Base-by-base conservation (phyloP, 495 filamentous ascomycete species). In the Darksidea phi region DNA sequence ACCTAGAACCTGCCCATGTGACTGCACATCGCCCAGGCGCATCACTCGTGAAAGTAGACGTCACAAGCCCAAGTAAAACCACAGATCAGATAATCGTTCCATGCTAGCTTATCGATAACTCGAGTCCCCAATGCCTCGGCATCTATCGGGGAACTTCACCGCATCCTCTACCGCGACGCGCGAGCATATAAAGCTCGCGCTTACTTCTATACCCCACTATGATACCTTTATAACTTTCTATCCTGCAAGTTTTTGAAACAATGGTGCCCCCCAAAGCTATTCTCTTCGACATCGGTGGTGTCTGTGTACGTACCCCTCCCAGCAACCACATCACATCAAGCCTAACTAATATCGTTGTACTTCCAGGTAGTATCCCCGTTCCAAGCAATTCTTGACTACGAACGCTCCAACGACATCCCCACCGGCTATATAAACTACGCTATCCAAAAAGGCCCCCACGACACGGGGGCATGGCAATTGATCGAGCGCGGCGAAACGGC, bases 241-340 rank as follows among this genome's bases (percentile, higher is more conserved):
- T 17, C 36, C 23, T 47, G 10, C 32, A 23, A 5, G 32, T 26
- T 24, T 23, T 28, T 18, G n/a, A n/a, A n/a, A 49, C 18, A 20
- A 24, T 38, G 25, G 17, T 45, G 67, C 73, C 77, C 54, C 88
- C 91, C 18, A 86, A 91, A 68, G 91, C 89, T 56, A 76, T 96
- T 26, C 78, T 98, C 38, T 98, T 98, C 72, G 94, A 98, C 75
- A 92, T 98, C 70, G 94, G 94, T 45, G 94, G 94, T 61, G 94
- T 98, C 66, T 94, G 89, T 80, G 94, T 96, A 88, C 77, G 89
- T 78, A 55, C 36, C n/a, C 26, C 26, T 23, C 49, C 20, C 36
- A 43, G 25, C 56, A 45, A 42, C 12, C 13, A 7, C 25, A 41
- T 15, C 24, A 13, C 11, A 42, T 43, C 43, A 43, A 21, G 26